Evolutionary conservation across 495 filamentous ascomycete species (phyloP).

Genomic region (Podospora tetraspora): DNA sequence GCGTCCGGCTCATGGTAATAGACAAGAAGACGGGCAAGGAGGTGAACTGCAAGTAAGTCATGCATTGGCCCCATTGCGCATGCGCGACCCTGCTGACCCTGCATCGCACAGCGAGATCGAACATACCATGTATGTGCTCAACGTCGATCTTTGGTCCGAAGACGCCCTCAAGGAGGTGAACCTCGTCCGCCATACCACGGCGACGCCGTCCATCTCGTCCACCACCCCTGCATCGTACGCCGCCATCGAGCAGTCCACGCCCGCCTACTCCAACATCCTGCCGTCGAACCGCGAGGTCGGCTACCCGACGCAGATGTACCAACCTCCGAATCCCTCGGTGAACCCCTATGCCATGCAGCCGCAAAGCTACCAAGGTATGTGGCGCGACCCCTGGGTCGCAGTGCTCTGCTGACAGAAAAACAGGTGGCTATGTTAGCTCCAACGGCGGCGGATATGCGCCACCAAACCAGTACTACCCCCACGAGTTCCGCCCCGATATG

Average conservation of each 20-base stretch:
- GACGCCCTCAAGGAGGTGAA: slow-evolving; percentile 88
- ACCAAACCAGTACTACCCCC: slow-evolving; percentile 27
- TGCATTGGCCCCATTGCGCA: background rate
- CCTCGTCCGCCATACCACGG: slow-evolving; percentile 80
- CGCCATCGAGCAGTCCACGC: slow-evolving; percentile 28
- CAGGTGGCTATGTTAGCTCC: slow-evolving; percentile 20
- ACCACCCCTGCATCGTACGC: slow-evolving; percentile 44
- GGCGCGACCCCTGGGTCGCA: background rate
- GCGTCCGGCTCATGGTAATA: slow-evolving; percentile 75
- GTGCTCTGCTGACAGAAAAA: background rate
- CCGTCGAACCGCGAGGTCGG: slow-evolving; percentile 29
- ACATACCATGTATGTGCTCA: slow-evolving; percentile 84
- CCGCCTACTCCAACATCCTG: slow-evolving; percentile 32
- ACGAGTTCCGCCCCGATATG: slow-evolving; percentile 23
- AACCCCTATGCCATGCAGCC: slow-evolving; percentile 24
- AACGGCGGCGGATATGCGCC: slow-evolving; percentile 27
- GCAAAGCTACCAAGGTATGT: slow-evolving; percentile 20
- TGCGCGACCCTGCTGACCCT: slow-evolving; percentile 5
- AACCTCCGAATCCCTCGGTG: slow-evolving; percentile 14
- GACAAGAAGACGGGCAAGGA: slow-evolving; percentile 79
- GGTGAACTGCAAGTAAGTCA: slow-evolving; percentile 77
- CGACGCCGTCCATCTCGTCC: slow-evolving; percentile 82
- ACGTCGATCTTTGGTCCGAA: slow-evolving; percentile 86
- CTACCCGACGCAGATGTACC: slow-evolving; percentile 26
- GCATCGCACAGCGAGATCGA: slow-evolving; percentile 53